These are phyloP conservation scores for Pichia sp. DNA, from an alignment of 1,139 yeast species.

Conservation along the genomic window DNA sequence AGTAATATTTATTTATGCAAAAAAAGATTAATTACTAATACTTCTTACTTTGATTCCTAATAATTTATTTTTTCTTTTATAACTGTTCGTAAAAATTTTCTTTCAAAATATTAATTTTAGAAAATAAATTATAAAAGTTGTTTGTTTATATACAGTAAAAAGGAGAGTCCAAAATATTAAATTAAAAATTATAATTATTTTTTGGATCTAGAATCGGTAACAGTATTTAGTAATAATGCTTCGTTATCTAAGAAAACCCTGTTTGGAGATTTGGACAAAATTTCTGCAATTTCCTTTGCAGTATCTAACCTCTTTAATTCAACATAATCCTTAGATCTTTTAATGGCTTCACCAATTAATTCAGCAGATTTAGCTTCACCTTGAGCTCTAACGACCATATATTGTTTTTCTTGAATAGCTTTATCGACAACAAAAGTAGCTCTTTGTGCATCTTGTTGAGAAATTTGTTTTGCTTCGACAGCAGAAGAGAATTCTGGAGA, in stretches of 20 bases:
- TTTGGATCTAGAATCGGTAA: conserved; percentile 50
- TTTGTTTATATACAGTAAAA: neutral
- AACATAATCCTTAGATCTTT: conserved; percentile 90
- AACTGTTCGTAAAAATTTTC: no score
- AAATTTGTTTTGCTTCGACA: conserved; percentile 97
- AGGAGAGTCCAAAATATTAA: neutral
- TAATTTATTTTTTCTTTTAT: no score
- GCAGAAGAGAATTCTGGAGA: conserved; percentile 97
- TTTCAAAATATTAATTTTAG: no score
- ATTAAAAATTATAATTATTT: conserved; percentile 17
- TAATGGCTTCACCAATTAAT: conserved; percentile 97
- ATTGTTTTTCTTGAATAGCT: conserved; percentile 96
- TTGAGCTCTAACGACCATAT: conserved; percentile 90
- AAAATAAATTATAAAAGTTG: neutral
- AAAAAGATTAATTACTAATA: no score
- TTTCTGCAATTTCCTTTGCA: conserved; percentile 89
- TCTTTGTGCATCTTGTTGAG: conserved; percentile 98
- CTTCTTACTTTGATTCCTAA: no score
- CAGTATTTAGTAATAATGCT: conserved; percentile 84
- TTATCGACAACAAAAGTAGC: conserved; percentile 96
- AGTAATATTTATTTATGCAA: no score
- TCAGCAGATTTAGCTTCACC: conserved; percentile 99
- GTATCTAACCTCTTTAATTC: conserved; percentile 96
- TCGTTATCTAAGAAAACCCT: conserved; percentile 87
- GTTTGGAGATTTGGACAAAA: conserved; percentile 84